phyloP scores from a whole-genome alignment of 2,329 filamentous ascomycete species.

The Arthrobotrys iridis region DNA sequence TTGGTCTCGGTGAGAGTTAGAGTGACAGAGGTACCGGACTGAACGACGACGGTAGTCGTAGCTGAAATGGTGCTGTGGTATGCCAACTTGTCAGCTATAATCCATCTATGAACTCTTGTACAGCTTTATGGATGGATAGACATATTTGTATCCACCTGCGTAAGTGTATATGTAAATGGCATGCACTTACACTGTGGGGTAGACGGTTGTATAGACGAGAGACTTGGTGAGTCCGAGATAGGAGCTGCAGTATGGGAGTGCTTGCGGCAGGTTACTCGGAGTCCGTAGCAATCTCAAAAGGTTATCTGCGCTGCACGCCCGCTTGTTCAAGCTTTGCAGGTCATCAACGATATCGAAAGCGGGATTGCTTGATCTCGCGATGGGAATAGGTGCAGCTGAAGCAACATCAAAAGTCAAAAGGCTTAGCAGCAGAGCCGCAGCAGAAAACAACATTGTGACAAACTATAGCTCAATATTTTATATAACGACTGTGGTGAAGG shows the following conservation, averaged over 20 bases:
- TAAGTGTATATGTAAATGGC: background rate
- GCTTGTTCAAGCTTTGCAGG: too few species aligned
- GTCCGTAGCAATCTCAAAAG: background rate
- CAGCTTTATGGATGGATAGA: too few species aligned
- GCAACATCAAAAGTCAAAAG: too few species aligned
- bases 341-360: too few species aligned
- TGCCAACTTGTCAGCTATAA: background rate
- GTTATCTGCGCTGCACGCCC: conserved; percentile 8
- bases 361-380: too few species aligned
- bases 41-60: conserved; percentile 1
- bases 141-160: background rate
- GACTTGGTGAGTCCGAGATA: background rate
- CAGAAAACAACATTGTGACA: too few species aligned
- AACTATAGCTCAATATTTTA: too few species aligned
- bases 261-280: background rate
- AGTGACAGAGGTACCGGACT: background rate
- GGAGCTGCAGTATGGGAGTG: conserved; percentile 13
- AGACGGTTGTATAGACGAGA: conserved; percentile 5
- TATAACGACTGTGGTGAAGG: too few species aligned
- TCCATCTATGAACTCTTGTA: too few species aligned
- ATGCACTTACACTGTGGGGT: conserved; percentile 2
- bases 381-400: too few species aligned
- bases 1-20: background rate
- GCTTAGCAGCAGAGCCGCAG: too few species aligned
- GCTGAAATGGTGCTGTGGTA: background rate